These are phyloP conservation scores for Cryphonectria parasitica DNA, from an alignment of 2,329 filamentous ascomycete genomes.

Conservation along the genomic window DNA sequence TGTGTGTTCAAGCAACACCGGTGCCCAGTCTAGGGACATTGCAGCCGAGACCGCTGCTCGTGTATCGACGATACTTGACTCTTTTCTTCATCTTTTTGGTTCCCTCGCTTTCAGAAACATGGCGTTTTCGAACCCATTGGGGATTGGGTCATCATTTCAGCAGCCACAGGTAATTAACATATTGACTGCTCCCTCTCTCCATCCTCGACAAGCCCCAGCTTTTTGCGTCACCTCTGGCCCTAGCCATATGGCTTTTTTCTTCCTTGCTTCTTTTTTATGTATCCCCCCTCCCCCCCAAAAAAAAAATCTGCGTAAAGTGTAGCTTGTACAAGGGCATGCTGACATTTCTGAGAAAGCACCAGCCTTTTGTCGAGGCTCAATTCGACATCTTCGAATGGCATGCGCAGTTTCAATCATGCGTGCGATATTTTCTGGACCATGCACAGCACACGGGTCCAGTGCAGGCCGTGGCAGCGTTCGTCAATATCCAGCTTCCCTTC, in stretches of 20 bases:
- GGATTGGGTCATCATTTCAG: constrained; percentile 35
- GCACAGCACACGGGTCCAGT: constrained; percentile 83
- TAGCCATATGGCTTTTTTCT: background rate
- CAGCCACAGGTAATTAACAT: constrained; percentile 40
- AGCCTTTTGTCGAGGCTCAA: constrained; percentile 53
- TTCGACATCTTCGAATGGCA: constrained; percentile 94
- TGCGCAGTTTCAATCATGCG: constrained; percentile 85
- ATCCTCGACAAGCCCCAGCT: background rate
- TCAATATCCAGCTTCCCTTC: constrained; percentile 90
- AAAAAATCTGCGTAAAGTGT: background rate
- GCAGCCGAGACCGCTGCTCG: constrained; percentile 9
- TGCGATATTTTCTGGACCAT: constrained; percentile 88
- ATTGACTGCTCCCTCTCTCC: constrained; percentile 13
- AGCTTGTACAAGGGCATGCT: constrained; percentile 16
- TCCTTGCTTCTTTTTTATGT: constrained; percentile 1
- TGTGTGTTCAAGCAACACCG: background rate
- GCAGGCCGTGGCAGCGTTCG: constrained; percentile 84
- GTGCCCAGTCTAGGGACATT: background rate
- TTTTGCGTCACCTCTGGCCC: background rate
- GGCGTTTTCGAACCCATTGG: constrained; percentile 36
- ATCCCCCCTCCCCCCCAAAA: too few species aligned
- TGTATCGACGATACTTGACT: background rate
- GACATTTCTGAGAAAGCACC: constrained; percentile 14
- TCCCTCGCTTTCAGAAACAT: constrained; percentile 31
- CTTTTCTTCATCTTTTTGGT: background rate